A percentile compares a stretch with the other conserved stretches of the same genome.
Evolutionary conservation across 208 protist genomes (phyloP).

Genomic region (Trypanosoma caninum): DNA sequence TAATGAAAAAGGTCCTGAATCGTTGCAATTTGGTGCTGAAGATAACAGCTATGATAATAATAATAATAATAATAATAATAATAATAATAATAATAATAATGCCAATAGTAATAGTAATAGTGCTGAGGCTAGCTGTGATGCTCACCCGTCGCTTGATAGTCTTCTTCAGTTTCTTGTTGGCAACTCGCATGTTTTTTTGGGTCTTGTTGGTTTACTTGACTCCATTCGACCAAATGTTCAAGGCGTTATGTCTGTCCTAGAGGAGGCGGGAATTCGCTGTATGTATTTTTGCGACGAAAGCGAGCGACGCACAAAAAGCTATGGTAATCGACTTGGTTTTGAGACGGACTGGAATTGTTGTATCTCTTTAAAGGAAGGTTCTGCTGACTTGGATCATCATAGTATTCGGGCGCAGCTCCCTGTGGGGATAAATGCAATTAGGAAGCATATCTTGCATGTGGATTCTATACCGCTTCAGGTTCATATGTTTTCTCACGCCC

Average conservation of each 20-base stretch:
- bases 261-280: conserved; percentile 92
- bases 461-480: conserved; percentile 95
- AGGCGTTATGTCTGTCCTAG: conserved; percentile 62
- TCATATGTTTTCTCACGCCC: conserved; percentile 92
- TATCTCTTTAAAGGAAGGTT: conserved; percentile 88
- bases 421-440: conserved; percentile 91
- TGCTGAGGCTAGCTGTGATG: not conserved
- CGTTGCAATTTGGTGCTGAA: too few species aligned
- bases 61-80: not conserved
- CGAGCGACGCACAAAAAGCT: conserved; percentile 86
- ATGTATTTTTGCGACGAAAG: conserved; percentile 90
- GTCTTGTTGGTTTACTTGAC: conserved; percentile 83
- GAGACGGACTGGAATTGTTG: conserved; percentile 96
- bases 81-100: conserved; percentile 1
- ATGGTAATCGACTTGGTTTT: conserved; percentile 88
- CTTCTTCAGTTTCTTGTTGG: conserved; percentile 21
- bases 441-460: conserved; percentile 90
- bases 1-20: too few species aligned
- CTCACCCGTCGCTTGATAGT: conserved; percentile 45
- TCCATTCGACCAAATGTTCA: conserved; percentile 84
- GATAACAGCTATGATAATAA: not conserved
- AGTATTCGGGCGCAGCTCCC: conserved; percentile 92
- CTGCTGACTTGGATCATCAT: conserved; percentile 72
- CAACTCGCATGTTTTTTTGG: conserved; percentile 86
- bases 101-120: not conserved